Evolutionary conservation across 306 rosid species (phyloP).

Genomic region (Hylodesmum podocarpum): DNA sequence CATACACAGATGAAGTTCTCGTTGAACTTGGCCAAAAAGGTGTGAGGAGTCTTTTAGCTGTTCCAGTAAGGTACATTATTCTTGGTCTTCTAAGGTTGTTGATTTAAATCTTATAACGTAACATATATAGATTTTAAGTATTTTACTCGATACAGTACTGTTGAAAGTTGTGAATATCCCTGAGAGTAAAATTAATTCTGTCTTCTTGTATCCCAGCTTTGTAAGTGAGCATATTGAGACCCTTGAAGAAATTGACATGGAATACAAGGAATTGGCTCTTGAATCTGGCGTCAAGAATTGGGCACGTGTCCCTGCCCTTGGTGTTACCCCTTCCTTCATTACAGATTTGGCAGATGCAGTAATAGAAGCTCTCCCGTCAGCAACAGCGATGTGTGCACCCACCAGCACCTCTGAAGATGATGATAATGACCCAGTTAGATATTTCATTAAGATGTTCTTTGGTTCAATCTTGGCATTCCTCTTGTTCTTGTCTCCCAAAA

Average conservation of each 20-base stretch:
- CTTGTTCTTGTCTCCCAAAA: slow-evolving; percentile 73
- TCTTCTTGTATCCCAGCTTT: slow-evolving; percentile 56
- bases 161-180: slow-evolving; percentile 3
- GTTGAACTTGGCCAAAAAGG: slow-evolving; percentile 98
- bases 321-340: slow-evolving; percentile 80
- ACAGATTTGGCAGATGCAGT: slow-evolving; percentile 93
- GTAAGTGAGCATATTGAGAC: slow-evolving; percentile 99
- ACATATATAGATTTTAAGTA: neutral
- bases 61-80: slow-evolving; percentile 82
- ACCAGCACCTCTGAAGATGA: slow-evolving; percentile 44
- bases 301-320: slow-evolving; percentile 99
- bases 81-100: neutral
- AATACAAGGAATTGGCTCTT: slow-evolving; percentile 85
- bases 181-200: neutral
- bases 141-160: neutral
- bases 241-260: slow-evolving; percentile 98
- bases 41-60: slow-evolving; percentile 88
- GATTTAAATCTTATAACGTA: neutral
- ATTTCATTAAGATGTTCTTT: slow-evolving; percentile 62
- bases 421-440: slow-evolving; percentile 51
- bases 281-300: slow-evolving; percentile 93
- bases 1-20: slow-evolving; percentile 93
- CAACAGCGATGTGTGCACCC: slow-evolving; percentile 58
- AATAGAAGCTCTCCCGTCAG: slow-evolving; percentile 88
- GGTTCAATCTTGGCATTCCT: slow-evolving; percentile 77